These are phyloP conservation scores for Bruguiera gymnorhiza DNA, from an alignment of 345 rosid species.

Conservation along the genomic window DNA sequence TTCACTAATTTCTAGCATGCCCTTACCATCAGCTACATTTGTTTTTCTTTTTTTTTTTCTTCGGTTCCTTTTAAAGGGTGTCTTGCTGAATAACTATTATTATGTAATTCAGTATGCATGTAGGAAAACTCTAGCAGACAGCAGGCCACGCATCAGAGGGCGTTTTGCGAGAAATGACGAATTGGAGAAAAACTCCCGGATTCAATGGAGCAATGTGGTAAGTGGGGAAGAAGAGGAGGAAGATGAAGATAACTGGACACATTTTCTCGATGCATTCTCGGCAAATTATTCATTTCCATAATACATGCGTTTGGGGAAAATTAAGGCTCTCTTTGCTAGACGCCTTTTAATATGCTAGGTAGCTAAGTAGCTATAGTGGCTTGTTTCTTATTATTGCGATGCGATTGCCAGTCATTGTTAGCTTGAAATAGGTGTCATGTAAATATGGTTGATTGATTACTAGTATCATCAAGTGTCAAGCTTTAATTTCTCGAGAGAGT, in stretches of 20 bases:
- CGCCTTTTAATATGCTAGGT: background rate
- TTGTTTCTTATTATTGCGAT: slow-evolving; percentile 8
- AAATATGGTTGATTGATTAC: slow-evolving; percentile 7
- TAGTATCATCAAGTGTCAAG: background rate
- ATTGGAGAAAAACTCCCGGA: slow-evolving; percentile 43
- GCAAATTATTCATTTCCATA: slow-evolving; percentile 23
- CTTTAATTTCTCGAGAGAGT: too few relatives aligned
- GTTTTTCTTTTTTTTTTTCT: too few relatives aligned
- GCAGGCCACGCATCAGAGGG: slow-evolving; percentile 93
- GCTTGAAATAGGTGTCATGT: slow-evolving; percentile 18
- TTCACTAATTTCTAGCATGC: too few relatives aligned
- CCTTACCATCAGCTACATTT: too few relatives aligned
- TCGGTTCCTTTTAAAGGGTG: too few relatives aligned
- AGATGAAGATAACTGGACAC: slow-evolving; percentile 61
- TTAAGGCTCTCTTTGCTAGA: too few relatives aligned
- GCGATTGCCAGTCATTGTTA: background rate
- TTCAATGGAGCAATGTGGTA: slow-evolving; percentile 35
- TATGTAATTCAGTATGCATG: slow-evolving; percentile 60
- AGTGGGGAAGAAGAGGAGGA: slow-evolving; percentile 50
- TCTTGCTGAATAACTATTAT: too few relatives aligned
- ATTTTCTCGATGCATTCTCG: slow-evolving; percentile 59
- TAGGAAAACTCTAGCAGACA: slow-evolving; percentile 92
- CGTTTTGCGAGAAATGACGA: slow-evolving; percentile 85
- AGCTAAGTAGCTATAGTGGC: background rate
- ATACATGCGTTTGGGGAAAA: background rate